These are phyloP conservation scores for Coemansia sp. DNA, from an alignment of 192 early-diverging fungal genomes.

Conservation along the genomic window DNA sequence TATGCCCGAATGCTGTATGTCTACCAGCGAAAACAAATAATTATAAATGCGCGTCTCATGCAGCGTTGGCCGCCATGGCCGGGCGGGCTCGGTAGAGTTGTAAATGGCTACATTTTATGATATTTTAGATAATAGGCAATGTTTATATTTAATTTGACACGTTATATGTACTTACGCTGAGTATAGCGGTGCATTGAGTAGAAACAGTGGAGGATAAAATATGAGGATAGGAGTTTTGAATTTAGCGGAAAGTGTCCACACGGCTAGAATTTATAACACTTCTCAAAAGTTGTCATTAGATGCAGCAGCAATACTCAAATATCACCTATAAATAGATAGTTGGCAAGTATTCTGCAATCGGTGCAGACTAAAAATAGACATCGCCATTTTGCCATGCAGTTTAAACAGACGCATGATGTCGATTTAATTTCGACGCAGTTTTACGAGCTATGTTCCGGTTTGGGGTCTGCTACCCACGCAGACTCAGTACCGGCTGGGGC, in stretches of 20 bases:
- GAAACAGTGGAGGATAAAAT: neutral
- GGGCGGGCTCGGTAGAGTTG: conserved; percentile 1
- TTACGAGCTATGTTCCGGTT: too few relatives aligned
- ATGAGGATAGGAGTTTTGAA: neutral
- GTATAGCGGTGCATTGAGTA: neutral
- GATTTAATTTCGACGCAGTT: too few relatives aligned
- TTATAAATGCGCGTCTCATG: conserved; percentile 31
- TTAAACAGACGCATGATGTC: too few relatives aligned
- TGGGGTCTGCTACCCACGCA: too few relatives aligned
- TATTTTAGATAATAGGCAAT: neutral
- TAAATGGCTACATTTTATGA: neutral
- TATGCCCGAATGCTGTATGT: conserved; percentile 9
- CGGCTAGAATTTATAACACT: conserved; percentile 1
- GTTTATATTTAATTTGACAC: neutral
- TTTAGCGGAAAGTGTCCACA: neutral
- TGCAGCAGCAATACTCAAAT: neutral
- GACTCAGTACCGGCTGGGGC: too few relatives aligned
- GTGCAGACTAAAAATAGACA: conserved; percentile 9
- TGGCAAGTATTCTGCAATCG: neutral
- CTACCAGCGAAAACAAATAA: conserved; percentile 24
- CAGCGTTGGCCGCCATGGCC: conserved; percentile 38
- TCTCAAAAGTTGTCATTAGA: conserved; percentile 3
- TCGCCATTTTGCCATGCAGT: too few relatives aligned
- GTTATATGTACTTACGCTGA: conserved; percentile 3
- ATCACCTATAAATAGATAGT: neutral